Conservation (phyloP, 2,329 filamentous ascomycete species). For the Exophiala mesophila region DNA sequence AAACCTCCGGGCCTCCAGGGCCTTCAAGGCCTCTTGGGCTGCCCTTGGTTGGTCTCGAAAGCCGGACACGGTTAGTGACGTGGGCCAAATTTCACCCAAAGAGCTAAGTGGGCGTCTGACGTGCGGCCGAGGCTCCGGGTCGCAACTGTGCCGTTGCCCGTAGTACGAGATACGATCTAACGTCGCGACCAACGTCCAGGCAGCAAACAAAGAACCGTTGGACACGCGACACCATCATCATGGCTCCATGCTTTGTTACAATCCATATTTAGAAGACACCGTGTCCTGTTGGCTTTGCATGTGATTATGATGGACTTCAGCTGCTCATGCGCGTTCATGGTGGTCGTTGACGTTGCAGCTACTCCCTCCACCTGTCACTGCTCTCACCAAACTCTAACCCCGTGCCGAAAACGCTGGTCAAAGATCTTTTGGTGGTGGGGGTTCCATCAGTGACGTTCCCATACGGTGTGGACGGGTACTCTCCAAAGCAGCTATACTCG, state of each 20-base stretch:
- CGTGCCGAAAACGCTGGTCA: slow-evolving; percentile 1
- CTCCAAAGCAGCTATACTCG: slow-evolving; percentile 61
- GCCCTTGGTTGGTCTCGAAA: neutral
- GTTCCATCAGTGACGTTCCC: slow-evolving; percentile 29
- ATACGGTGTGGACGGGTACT: slow-evolving; percentile 27
- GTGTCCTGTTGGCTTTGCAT: no score
- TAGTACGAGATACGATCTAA: no score
- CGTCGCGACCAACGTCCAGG: no score
- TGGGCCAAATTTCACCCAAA: slow-evolving; percentile 1
- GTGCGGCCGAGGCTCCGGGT: no score
- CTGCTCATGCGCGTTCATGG: neutral
- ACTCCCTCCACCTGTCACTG: slow-evolving; percentile 8
- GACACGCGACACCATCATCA: no score
- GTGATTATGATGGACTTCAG: no score
- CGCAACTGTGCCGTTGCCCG: no score
- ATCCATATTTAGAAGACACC: no score
- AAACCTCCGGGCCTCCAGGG: neutral
- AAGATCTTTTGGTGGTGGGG: slow-evolving; percentile 14
- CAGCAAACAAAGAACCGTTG: no score
- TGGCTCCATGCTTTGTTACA: no score
- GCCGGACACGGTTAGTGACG: slow-evolving; percentile 1
- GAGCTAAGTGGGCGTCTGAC: no score
- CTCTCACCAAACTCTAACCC: slow-evolving; percentile 9
- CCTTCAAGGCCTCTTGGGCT: neutral
- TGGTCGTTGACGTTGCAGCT: neutral